A percentile compares a stretch with the other conserved stretches of the same genome.
These are phyloP conservation scores for Gossypium lobatum DNA, from an alignment of 441 rosid species.

Conservation along the genomic window DNA sequence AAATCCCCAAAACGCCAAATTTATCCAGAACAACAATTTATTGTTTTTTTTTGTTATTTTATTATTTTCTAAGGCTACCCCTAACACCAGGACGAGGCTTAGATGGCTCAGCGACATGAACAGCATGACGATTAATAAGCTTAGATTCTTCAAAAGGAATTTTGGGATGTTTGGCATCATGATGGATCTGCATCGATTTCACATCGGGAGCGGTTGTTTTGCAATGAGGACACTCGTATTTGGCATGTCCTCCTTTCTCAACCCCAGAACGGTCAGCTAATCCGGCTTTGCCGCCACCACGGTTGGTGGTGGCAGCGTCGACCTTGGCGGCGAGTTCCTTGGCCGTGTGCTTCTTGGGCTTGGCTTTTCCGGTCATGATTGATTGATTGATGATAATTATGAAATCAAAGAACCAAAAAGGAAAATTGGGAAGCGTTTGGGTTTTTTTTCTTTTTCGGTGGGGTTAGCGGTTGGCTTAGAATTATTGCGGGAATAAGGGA, in stretches of 20 bases:
- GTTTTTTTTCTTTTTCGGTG: not conserved
- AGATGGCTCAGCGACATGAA: slow-evolving; percentile 8
- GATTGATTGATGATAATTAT: not conserved
- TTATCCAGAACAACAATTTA: no score
- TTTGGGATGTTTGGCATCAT: slow-evolving; percentile 87
- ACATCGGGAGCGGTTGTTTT: slow-evolving; percentile 76
- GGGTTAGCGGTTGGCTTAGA: not conserved
- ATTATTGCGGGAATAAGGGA: not conserved
- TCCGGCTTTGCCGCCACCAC: slow-evolving; percentile 95
- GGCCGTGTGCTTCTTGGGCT: slow-evolving; percentile 99
- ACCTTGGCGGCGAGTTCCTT: slow-evolving; percentile 79
- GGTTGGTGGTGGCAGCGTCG: slow-evolving; percentile 83
- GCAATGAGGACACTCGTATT: slow-evolving; percentile 93
- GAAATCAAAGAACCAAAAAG: not conserved
- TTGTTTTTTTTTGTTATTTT: no score
- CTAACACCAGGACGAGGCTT: slow-evolving; percentile 50
- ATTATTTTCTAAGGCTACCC: no score
- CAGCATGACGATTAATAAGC: slow-evolving; percentile 53
- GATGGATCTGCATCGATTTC: slow-evolving; percentile 95
- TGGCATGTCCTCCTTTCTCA: slow-evolving; percentile 96
- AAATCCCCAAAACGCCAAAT: no score
- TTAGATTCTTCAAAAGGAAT: slow-evolving; percentile 65
- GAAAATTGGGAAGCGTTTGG: not conserved
- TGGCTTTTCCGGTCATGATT: slow-evolving; percentile 90
- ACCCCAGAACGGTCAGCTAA: slow-evolving; percentile 59